Conservation (phyloP, 768 basidiomycete species). For the Trametes cingulata region DNA sequence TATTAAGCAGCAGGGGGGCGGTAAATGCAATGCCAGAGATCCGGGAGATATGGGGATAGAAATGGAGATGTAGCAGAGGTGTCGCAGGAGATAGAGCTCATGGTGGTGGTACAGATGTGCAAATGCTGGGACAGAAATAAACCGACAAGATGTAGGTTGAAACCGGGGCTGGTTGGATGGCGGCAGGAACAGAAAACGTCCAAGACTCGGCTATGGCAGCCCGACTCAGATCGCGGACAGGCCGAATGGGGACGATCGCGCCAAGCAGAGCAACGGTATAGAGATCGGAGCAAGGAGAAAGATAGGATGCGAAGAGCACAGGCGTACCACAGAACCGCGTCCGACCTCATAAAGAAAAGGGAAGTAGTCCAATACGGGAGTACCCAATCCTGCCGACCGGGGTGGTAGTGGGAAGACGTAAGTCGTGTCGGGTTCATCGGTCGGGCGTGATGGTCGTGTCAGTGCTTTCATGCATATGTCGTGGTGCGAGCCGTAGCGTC, state of each 20-base stretch:
- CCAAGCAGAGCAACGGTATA: background rate
- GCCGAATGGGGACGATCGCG: background rate
- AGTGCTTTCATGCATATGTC: slow-evolving; percentile 18
- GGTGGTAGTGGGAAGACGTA: background rate
- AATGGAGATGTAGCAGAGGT: slow-evolving; percentile 1
- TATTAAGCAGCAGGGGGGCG: slow-evolving; percentile 1
- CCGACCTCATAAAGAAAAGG: background rate
- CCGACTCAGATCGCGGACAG: background rate
- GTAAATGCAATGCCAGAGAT: slow-evolving; percentile 1
- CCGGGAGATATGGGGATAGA: background rate
- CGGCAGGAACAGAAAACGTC: background rate
- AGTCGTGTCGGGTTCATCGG: background rate
- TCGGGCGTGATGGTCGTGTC: slow-evolving; percentile 22
- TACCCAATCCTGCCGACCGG: slow-evolving; percentile 2
- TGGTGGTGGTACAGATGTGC: slow-evolving; percentile 11
- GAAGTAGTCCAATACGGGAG: background rate
- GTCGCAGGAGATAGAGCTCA: slow-evolving; percentile 11
- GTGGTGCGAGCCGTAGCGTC: slow-evolving; percentile 16
- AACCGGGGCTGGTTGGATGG: background rate
- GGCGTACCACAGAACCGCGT: background rate
- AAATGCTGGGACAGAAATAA: background rate
- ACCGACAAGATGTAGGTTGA: background rate
- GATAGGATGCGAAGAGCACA: background rate
- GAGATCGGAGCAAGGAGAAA: background rate
- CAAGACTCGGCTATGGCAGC: background rate